phyloP scores from a whole-genome alignment of 139 green algal genomes.

The Tetraselmis chui region DNA sequence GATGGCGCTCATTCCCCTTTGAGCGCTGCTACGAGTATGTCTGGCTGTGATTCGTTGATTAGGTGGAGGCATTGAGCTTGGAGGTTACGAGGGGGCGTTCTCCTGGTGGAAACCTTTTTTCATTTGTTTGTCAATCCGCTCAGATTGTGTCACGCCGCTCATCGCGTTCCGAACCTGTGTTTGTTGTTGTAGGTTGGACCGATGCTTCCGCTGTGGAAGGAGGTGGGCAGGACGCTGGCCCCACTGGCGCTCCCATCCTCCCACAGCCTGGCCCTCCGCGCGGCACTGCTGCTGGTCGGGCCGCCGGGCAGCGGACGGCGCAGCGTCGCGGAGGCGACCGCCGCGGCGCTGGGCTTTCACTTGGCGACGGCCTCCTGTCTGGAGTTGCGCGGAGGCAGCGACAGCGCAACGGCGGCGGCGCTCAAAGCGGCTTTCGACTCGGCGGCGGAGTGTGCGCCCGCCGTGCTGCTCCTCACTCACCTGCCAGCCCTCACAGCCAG shows the following conservation, averaged over 20 bases:
- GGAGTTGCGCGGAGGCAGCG: not conserved
- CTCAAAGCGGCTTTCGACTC: conserved; percentile 39
- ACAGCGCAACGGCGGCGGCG: conserved; percentile 37
- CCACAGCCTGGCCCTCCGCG: conserved; percentile 26
- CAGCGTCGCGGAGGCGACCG: conserved; percentile 48
- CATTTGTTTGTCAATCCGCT: too few relatives aligned
- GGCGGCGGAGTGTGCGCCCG: conserved; percentile 46
- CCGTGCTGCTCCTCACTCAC: conserved; percentile 44
- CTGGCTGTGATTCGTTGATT: too few relatives aligned
- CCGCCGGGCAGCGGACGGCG: conserved; percentile 46
- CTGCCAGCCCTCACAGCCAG: conserved; percentile 10
- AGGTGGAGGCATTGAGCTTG: too few relatives aligned
- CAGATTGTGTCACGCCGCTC: too few relatives aligned
- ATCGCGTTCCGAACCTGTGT: too few relatives aligned
- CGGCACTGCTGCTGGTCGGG: conserved; percentile 52
- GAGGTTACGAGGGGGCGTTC: too few relatives aligned
- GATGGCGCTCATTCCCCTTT: too few relatives aligned
- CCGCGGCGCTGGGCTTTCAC: conserved; percentile 64
- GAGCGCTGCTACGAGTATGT: too few relatives aligned
- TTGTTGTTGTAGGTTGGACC: conserved; percentile 16
- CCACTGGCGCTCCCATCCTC: conserved; percentile 33
- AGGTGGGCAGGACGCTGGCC: conserved; percentile 31
- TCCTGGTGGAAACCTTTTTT: too few relatives aligned
- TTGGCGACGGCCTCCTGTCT: conserved; percentile 44
- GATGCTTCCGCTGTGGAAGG: conserved; percentile 28